Percentiles rank a stretch among this genome's conserved stretches.
phyloP scores from a whole-genome alignment of 345 rosid species.

The Eutrema heterophyllum region DNA sequence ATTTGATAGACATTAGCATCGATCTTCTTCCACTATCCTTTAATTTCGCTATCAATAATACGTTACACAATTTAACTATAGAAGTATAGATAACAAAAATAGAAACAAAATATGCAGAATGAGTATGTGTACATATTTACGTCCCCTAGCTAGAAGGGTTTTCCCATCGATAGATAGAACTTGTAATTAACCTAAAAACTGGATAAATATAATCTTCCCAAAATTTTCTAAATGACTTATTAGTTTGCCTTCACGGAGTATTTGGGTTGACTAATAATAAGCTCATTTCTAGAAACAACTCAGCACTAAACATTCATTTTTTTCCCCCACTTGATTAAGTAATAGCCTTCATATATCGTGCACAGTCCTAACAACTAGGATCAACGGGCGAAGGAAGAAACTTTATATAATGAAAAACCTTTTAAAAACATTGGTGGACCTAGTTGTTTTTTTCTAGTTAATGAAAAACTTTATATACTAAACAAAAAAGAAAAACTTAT shows the following conservation, averaged over 20 bases:
- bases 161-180: background rate
- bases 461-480: background rate
- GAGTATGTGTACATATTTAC: background rate
- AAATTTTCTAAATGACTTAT: background rate
- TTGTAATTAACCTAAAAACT: background rate
- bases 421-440: background rate
- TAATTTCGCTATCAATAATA: background rate
- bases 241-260: background rate
- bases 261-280: background rate
- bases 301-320: conserved; percentile 6
- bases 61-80: background rate
- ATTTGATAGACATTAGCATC: background rate
- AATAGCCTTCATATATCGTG: conserved; percentile 11
- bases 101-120: background rate
- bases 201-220: background rate
- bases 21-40: background rate
- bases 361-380: conserved; percentile 20
- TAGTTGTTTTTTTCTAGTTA: background rate
- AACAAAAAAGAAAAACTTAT: background rate
- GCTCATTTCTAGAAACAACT: conserved; percentile 24
- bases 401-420: background rate
- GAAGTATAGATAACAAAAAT: background rate
- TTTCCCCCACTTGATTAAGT: conserved; percentile 12
- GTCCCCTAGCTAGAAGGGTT: background rate
- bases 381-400: conserved; percentile 4